phyloP scores from a whole-genome alignment of 495 filamentous ascomycete species.

The Jackrogersella multiformis region DNA sequence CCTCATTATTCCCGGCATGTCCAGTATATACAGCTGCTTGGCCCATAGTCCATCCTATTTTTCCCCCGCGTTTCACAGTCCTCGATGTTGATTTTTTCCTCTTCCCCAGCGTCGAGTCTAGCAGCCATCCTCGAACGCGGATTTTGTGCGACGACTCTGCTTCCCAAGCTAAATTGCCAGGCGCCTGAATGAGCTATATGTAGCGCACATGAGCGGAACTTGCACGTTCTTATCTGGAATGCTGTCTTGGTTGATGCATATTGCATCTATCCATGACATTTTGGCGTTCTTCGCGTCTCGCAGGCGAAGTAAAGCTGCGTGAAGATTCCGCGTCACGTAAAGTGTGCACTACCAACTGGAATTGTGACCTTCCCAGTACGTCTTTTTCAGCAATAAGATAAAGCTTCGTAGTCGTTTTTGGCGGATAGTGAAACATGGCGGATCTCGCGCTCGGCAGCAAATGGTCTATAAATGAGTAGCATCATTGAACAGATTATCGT shows the following conservation, averaged over 20 bases:
- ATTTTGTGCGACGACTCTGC: conserved; percentile 3
- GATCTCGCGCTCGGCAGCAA: conserved; percentile 4
- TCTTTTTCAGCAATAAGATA: conserved; percentile 1
- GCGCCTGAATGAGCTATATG: conserved; percentile 8
- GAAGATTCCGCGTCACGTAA: conserved; percentile 13
- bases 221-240: conserved; percentile 8
- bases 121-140: conserved; percentile 8
- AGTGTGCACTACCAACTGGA: background rate
- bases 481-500: background rate
- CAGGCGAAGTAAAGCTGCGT: conserved; percentile 2
- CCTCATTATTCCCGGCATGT: background rate
- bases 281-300: conserved; percentile 3
- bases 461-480: conserved; percentile 3
- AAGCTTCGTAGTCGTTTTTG: background rate
- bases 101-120: background rate
- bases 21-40: background rate
- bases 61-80: conserved; percentile 14
- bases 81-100: background rate
- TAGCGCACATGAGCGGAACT: conserved; percentile 4
- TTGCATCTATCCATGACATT: conserved; percentile 14
- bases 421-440: conserved; percentile 2
- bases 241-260: conserved; percentile 11
- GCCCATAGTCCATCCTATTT: background rate
- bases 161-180: conserved; percentile 9
- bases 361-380: conserved; percentile 1